Evolutionary conservation across 345 rosid species (phyloP), one percentile per base, ranked within the genome.

Genomic region (Stellera chamaejasme): DNA sequence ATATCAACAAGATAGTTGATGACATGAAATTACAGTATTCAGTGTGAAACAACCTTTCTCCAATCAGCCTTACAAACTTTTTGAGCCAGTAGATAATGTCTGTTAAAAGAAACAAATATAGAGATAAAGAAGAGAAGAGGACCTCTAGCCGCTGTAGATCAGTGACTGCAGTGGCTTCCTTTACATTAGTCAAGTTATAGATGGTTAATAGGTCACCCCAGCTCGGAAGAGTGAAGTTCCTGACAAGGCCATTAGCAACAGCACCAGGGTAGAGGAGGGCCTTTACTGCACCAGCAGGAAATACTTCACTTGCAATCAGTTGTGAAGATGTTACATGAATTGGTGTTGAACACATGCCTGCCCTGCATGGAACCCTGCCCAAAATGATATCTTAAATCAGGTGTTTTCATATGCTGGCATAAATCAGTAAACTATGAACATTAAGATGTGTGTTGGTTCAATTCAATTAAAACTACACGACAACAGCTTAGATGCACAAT

Each of bases 81-180:
- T 42, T 42, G 39, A 45, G 48, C 41, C 12, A 49, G 27, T 50
- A n/a, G 45, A 25, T 12, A 26, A 61, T 19, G 19, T 54, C 7
- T 28, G 32, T 54, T 27, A 11, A 44, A 27, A 48, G 36, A 28
- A 28, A 28, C 36, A 28, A 3, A 3, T 28, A 41, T 16, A 25
- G 27, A 55, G 36, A 46, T 43, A 39, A 65, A 52, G 54, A 45
- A 58, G 14, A 7, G 50, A 15, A 43, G 9, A 41, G 62, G 72
- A 92, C 97, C 98, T 92, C 97, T 48, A 89, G 70, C 65, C 86
- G 95, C 70, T 86, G 96, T 57, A 92, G 97, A 76, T 92, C 97
- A 13, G 83, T 70, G 6, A 79, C 69, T 3, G 96, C 82, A 28
- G 94, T 62, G 57, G 97, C 84, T 63, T 84, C 94, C 73, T 82